Conservation (phyloP, 495 filamentous ascomycete genomes). For the Hypoxylon lenormandii region DNA sequence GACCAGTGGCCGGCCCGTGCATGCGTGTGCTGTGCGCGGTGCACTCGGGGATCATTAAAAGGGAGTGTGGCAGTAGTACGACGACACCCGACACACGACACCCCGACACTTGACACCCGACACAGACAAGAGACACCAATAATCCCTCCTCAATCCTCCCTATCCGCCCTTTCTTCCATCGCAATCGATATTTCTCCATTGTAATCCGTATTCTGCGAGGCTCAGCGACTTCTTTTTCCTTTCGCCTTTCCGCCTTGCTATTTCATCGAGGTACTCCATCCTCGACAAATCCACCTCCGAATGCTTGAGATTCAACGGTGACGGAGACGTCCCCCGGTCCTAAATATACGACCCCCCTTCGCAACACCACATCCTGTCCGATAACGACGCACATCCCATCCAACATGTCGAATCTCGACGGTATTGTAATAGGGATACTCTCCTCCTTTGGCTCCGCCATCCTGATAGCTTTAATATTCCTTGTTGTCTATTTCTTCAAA, state of each 20-base stretch:
- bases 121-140: constrained; percentile 8
- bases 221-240: not conserved
- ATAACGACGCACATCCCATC: constrained; percentile 7
- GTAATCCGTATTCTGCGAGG: constrained; percentile 17
- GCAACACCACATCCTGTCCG: constrained; percentile 20
- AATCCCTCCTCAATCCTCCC: constrained; percentile 34
- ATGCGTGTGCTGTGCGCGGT: not conserved
- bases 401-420: constrained; percentile 64
- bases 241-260: constrained; percentile 23
- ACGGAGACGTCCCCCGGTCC: constrained; percentile 48
- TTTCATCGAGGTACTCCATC: constrained; percentile 45
- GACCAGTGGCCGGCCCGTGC: constrained; percentile 8
- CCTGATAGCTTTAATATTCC: constrained; percentile 81
- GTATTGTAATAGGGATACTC: constrained; percentile 92
- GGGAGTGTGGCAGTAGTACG: constrained; percentile 29
- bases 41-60: not conserved
- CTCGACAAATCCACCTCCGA: constrained; percentile 48
- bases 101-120: constrained; percentile 25
- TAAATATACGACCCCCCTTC: constrained; percentile 30
- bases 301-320: constrained; percentile 49
- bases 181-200: constrained; percentile 21
- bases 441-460: constrained; percentile 96
- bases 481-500: constrained; percentile 91
- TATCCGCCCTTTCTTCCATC: constrained; percentile 22
- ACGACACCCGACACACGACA: constrained; percentile 37